Evolutionary conservation across 345 rosid species (phyloP), one percentile per base, ranked within the genome.

Genomic region (Noccaea caerulescens): DNA sequence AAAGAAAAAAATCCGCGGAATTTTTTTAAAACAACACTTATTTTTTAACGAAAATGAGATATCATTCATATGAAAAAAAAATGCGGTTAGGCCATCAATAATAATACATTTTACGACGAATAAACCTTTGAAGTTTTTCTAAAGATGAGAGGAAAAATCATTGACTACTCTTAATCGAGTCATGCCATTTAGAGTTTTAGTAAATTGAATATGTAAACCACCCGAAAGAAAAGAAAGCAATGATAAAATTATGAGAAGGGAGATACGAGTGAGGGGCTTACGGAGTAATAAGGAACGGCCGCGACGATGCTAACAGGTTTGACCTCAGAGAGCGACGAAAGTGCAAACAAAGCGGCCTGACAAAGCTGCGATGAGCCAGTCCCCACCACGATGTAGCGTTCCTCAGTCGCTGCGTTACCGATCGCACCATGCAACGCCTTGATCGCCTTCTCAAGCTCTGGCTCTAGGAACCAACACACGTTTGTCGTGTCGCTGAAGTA

Each of bases 251-350:
- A 50, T 7, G 49, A 12, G 6, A 13, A 14, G 23, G 25, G 44
- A 36, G 8, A 23, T 11, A 23, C 2, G 25, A 10, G 45, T 13
- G 32, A 37, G 67, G 14, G 54, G 55, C 85, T 77, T 42, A 89
- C 98, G 71, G 97, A 89, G 77, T 93, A 93, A 65, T 80, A 93
- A 66, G 98, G 98, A 3, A 81, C 85, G 1, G 98, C 94, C 1
- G 84, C 83, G 8, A 93, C 94, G 5, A 93, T 87, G 66, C 82
- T 82, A 64, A 83, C 61, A 63, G 94, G 92, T 16, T 81, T 68
- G 23, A 74, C 51, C 49, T 72, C 65, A 18, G 60, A 69, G n/a
- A 82, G 67, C 3, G 87, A 77, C 14, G 89, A 65, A 57, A 91
- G 83, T 30, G 98, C 97, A 44, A 77, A 88, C 4, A 89, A 75